Conservation (phyloP, 352 stramenopile species). For the Pythium periplocum region DNA sequence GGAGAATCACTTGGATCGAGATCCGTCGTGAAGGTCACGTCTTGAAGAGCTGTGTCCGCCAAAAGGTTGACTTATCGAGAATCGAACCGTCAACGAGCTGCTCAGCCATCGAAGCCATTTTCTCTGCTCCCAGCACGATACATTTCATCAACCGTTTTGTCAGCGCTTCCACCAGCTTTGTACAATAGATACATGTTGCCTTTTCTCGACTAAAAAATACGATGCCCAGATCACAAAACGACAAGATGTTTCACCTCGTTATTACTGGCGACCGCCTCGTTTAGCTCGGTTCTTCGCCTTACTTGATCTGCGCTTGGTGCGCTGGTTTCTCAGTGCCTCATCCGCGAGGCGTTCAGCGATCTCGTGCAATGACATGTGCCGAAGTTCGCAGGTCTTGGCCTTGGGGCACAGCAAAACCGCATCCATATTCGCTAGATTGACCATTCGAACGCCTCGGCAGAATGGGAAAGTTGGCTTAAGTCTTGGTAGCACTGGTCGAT, state of each 20-base stretch:
- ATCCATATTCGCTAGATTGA: slow-evolving; percentile 13
- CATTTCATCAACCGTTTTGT: neutral
- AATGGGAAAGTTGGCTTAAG: slow-evolving; percentile 33
- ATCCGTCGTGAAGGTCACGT: no score
- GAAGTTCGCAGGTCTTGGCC: slow-evolving; percentile 23
- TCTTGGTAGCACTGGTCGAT: slow-evolving; percentile 1
- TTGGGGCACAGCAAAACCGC: slow-evolving; percentile 30
- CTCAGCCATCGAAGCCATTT: no score
- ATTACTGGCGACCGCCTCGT: neutral
- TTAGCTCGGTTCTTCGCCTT: slow-evolving; percentile 9
- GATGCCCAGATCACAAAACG: no score
- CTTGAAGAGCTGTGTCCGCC: no score
- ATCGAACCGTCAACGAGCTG: no score
- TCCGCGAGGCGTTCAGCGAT: slow-evolving; percentile 53
- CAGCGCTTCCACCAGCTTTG: slow-evolving; percentile 5
- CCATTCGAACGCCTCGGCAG: slow-evolving; percentile 22
- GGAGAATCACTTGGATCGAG: no score
- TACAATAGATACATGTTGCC: slow-evolving; percentile 7
- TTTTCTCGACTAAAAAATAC: no score
- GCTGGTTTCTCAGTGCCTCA: slow-evolving; percentile 17
- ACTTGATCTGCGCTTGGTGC: slow-evolving; percentile 6
- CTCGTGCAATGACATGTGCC: slow-evolving; percentile 45
- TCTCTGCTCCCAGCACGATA: no score
- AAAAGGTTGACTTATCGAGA: no score
- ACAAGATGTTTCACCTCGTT: slow-evolving; percentile 1